Evolutionary conservation across 2,329 filamentous ascomycete genomes (phyloP), one percentile per base, ranked within the genome.

Genomic region (Pseudohalonectria lignicola): DNA sequence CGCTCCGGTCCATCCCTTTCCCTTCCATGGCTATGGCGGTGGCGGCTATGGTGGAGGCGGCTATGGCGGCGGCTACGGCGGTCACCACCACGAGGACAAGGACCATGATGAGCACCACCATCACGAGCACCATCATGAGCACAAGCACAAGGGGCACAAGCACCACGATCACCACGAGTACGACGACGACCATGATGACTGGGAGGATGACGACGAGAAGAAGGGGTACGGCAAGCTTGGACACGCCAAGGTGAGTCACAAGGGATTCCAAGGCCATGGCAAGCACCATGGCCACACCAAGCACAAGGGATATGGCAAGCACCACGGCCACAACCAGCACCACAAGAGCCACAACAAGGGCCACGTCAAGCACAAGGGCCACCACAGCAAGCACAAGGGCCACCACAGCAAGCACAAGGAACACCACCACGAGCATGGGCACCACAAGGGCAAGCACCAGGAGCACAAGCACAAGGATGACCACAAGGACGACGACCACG

Each of bases 401-500:
- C 10, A 18, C 33, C 19, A 25, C 18, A 9, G 3, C 33, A 16
- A 23, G n/a, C 19, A 16, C 20, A n/a, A n/a, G 15, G 18, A 34
- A 5, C 33, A 34, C 18, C 4, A 34, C 32, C 32, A 34, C 5
- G 17, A 31, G 6, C 30, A 40, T 28, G 19, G 20, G 3, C 26
- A 34, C n/a, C 34, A 32, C 28, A 12, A 28, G 8, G 34, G 37
- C 30, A 7, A n/a, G 3, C 34, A 34, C 18, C 30, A 37, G 15
- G 4, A 31, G n/a, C 35, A 35, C 17, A n/a, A 35, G n/a, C 12
- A 25, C 17, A 11, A 55, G 10, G 53, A 51, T 23, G 34, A 35
- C 12, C 45, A 50, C 4, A 45, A 51, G 23, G 47, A 49, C 4
- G 53, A 56, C 8, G 53, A 53, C 31, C 53, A 55, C 4, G 49